Conservation (phyloP, 2,329 filamentous ascomycete genomes). For the Graphiopsis chlorocephala region DNA sequence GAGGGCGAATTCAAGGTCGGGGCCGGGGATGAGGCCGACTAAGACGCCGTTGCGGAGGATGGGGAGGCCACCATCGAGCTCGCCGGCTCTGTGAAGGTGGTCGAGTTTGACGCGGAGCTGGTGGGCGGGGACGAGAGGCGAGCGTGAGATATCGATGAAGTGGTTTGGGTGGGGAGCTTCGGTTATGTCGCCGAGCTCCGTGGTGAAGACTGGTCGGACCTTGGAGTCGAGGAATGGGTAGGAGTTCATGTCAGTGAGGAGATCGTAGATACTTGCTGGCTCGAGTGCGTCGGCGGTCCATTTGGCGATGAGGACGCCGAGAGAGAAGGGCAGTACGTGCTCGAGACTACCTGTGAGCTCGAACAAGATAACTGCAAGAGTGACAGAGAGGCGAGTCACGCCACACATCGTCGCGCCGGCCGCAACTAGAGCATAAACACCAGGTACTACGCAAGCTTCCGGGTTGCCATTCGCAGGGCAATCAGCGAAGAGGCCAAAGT, state of each 20-base stretch:
- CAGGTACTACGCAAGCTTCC: constrained; percentile 86
- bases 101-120: constrained; percentile 79
- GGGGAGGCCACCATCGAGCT: constrained; percentile 87
- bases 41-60: constrained; percentile 76
- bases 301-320: constrained; percentile 91
- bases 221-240: constrained; percentile 99
- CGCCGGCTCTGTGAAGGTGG: constrained; percentile 76
- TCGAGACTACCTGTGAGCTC: constrained; percentile 93
- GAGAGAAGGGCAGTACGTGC: constrained; percentile 90
- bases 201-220: constrained; percentile 84
- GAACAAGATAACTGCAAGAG: constrained; percentile 90
- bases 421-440: constrained; percentile 93
- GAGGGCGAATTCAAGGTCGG: constrained; percentile 88
- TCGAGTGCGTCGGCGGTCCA: constrained; percentile 97
- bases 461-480: constrained; percentile 67
- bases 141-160: constrained; percentile 83
- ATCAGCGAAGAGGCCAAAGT: constrained; percentile 68
- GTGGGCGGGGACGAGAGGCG: constrained; percentile 72
- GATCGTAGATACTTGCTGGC: constrained; percentile 90
- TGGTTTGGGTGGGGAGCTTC: constrained; percentile 70
- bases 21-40: constrained; percentile 87
- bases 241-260: constrained; percentile 93
- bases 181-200: constrained; percentile 82
- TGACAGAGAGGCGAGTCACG: constrained; percentile 89
- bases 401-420: constrained; percentile 98